phyloP scores from a whole-genome alignment of 768 basidiomycete genomes.

The Hypholoma sublateritium region DNA sequence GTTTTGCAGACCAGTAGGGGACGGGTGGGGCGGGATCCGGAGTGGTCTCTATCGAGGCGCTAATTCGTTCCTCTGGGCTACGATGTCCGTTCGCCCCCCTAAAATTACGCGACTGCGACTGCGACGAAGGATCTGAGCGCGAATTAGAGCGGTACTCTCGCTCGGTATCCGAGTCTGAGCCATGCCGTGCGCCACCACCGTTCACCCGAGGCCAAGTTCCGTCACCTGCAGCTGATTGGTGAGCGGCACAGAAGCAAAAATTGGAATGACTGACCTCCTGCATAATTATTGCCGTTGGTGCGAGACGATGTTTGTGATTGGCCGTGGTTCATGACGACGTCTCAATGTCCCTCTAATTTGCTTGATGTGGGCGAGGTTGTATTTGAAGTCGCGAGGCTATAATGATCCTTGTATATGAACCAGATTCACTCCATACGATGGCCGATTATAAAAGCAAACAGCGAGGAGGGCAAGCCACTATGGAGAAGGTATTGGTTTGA shows the following conservation, averaged over 20 bases:
- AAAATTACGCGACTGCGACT: slow-evolving; percentile 29
- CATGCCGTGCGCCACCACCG: slow-evolving; percentile 22
- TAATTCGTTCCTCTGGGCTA: slow-evolving; percentile 38
- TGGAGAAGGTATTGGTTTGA: neutral
- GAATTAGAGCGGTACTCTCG: slow-evolving; percentile 48
- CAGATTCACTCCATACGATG: too few species aligned
- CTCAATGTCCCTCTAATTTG: neutral
- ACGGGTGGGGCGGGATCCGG: slow-evolving; percentile 59
- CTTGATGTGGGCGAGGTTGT: too few species aligned
- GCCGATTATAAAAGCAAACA: too few species aligned
- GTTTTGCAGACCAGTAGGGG: slow-evolving; percentile 85
- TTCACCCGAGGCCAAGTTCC: slow-evolving; percentile 29
- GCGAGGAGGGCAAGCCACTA: too few species aligned
- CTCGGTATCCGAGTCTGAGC: slow-evolving; percentile 58
- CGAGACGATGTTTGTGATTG: neutral
- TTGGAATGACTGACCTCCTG: neutral
- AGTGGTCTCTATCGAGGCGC: slow-evolving; percentile 46
- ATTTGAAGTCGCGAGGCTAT: too few species aligned
- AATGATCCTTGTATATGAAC: too few species aligned
- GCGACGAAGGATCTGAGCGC: slow-evolving; percentile 48
- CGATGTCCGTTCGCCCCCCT: slow-evolving; percentile 20
- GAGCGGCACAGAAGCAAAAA: neutral
- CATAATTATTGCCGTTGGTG: neutral
- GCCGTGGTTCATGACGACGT: neutral
- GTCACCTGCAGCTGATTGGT: neutral